Conservation (phyloP, 2,329 filamentous ascomycete species). For the Grosmannia huntii region DNA sequence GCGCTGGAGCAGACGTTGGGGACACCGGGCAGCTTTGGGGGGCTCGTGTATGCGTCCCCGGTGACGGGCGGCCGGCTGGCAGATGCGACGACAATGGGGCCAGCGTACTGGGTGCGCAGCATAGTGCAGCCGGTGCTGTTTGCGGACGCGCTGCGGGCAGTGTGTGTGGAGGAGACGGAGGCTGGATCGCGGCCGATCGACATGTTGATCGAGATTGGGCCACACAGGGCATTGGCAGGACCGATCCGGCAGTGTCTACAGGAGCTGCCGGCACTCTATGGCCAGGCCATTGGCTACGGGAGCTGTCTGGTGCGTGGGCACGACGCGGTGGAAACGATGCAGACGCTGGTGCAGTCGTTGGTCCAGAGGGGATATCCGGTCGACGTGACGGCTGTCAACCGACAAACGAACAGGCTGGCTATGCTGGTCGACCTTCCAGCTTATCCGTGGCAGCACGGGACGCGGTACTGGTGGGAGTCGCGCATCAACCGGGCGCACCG, state of each 20-base stretch:
- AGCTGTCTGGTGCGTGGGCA: constrained; percentile 8
- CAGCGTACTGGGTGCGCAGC: constrained; percentile 17
- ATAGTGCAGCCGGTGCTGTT: constrained; percentile 16
- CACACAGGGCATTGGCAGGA: constrained; percentile 15
- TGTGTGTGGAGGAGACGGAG: constrained; percentile 1
- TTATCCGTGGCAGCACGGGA: constrained; percentile 31
- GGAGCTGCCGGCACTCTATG: neutral
- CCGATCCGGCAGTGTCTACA: constrained; percentile 15
- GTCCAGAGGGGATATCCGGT: constrained; percentile 6
- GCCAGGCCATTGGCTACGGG: neutral
- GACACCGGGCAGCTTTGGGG: neutral
- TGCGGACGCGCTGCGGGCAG: constrained; percentile 13
- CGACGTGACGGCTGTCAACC: constrained; percentile 9
- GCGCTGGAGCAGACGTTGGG: constrained; percentile 7
- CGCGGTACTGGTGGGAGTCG: constrained; percentile 31
- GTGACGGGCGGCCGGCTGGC: constrained; percentile 10
- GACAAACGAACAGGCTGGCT: constrained; percentile 3
- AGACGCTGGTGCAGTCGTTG: constrained; percentile 9
- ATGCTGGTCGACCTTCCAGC: constrained; percentile 29
- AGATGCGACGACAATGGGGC: constrained; percentile 5
- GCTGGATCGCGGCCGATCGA: constrained; percentile 4
- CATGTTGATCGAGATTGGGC: constrained; percentile 16
- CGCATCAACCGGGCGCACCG: constrained; percentile 18
- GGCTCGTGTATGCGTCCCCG: constrained; percentile 11
- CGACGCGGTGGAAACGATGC: constrained; percentile 10